Percentiles rank a stretch among this genome's conserved stretches.
phyloP scores from a whole-genome alignment of 495 filamentous ascomycete genomes.

The Penicillium paxilli region DNA sequence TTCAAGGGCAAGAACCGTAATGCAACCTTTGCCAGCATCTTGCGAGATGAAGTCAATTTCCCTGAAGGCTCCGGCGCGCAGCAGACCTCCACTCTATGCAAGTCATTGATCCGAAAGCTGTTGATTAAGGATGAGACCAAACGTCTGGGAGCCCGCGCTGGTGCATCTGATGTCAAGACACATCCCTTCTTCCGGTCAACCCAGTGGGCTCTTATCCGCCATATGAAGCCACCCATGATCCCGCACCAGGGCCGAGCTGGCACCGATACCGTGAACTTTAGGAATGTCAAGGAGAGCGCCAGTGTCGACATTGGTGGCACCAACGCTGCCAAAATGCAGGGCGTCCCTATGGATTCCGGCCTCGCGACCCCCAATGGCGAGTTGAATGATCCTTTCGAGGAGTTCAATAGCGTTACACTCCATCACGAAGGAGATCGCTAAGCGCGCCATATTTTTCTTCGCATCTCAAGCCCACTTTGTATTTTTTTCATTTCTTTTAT shows the following conservation, averaged over 20 bases:
- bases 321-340: conserved; percentile 60
- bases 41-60: conserved; percentile 92
- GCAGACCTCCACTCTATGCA: conserved; percentile 90
- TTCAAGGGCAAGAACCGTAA: conserved; percentile 99
- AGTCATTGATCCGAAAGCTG: conserved; percentile 93
- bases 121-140: conserved; percentile 98
- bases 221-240: conserved; percentile 98
- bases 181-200: conserved; percentile 96
- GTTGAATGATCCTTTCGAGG: conserved; percentile 91
- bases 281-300: conserved; percentile 95
- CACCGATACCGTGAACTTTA: conserved; percentile 93
- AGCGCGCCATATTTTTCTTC: neutral
- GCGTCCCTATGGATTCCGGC: conserved; percentile 82
- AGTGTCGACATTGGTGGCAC: conserved; percentile 83
- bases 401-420: conserved; percentile 97
- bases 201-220: conserved; percentile 94
- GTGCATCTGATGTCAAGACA: conserved; percentile 93
- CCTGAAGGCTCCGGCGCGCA: conserved; percentile 83
- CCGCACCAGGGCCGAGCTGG: conserved; percentile 82
- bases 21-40: conserved; percentile 95
- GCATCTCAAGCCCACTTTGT: conserved; percentile 7
- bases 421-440: conserved; percentile 86
- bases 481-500: conserved; percentile 11
- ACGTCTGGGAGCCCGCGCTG: conserved; percentile 89
- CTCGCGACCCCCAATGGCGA: conserved; percentile 83